Conservation (phyloP, 1,284 basidiomycete species). For the Polyporus tsugae region DNA sequence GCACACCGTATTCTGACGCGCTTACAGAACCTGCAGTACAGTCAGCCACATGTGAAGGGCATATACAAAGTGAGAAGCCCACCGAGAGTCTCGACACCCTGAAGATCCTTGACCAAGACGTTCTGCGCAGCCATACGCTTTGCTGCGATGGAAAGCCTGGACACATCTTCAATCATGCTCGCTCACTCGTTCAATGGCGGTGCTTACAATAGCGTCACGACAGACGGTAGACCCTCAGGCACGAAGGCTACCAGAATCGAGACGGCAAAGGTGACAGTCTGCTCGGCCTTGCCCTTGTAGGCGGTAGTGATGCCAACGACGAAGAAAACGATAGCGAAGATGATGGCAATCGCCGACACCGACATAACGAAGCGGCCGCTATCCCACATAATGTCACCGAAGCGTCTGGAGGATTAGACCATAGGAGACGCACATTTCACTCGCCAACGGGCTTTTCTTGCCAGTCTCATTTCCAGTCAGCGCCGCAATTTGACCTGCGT, state of each 20-base stretch:
- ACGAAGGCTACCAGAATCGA: constrained; percentile 79
- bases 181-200: too few relatives aligned
- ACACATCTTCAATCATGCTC: not conserved
- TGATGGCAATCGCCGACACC: constrained; percentile 65
- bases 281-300: constrained; percentile 66
- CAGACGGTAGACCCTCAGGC: constrained; percentile 73
- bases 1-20: not conserved
- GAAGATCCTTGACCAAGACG: constrained; percentile 74
- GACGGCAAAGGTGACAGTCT: constrained; percentile 73
- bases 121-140: constrained; percentile 78
- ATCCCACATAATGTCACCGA: not conserved
- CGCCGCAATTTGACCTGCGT: constrained; percentile 67
- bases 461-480: constrained; percentile 69
- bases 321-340: constrained; percentile 72
- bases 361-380: constrained; percentile 68
- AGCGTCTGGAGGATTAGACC: not conserved
- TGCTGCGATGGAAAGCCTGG: constrained; percentile 71
- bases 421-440: constrained; percentile 64
- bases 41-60: not conserved
- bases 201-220: constrained; percentile 66
- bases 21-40: constrained; percentile 46
- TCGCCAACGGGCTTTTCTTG: constrained; percentile 69
- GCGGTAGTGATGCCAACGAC: constrained; percentile 69
- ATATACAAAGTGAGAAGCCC: constrained; percentile 19
- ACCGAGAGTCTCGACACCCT: constrained; percentile 76